Base-by-base conservation (phyloP, 2,329 filamentous ascomycete species). In the Bisporella sp. region DNA sequence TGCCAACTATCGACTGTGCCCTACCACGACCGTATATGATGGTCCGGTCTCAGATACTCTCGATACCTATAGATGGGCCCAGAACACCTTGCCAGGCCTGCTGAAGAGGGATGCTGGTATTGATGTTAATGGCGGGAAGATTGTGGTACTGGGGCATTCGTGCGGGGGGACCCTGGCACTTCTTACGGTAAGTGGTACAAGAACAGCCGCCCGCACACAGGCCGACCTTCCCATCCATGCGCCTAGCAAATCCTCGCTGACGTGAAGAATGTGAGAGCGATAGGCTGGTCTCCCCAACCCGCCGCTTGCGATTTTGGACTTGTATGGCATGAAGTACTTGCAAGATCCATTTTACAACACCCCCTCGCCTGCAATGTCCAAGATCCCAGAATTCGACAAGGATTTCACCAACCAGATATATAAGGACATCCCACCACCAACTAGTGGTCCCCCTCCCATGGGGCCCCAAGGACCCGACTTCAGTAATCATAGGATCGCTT, bases 1-100 rank as follows among this genome's bases (percentile, higher is more conserved):
- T 1, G 31, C 41, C 41, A 41, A 51, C 37, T 51, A 51, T 33
- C 44, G 45, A 33, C 49, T 51, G 2, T 47, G 49, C 21, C 49
- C 49, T 5, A 41, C 33, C 6, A 43, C 40, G 4, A 41, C 33
- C 12, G 5, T 51, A n/a, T 33, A 33, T 21, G 49, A 51, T 37
- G 49, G 49, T 21, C 49, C 49, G 5, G 37, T 51, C 31, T 5
- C 44, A 11, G 49, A 51, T 31, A 3, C 44, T 1, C 35, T 41
- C 1, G 49, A 47, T 21, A 45, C 49, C 9, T 51, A 47, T 30
- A 6, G 42, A 28, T 51, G 49, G 49, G 28, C 31, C 7, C 49
- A 42, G 12, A 35, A 7, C 7, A 31, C 21, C 12, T 21, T 51
- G 5, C 49, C 49, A 4, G 32, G 5, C n/a, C 2, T 49, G 5